These are phyloP conservation scores for Candida sanyaensis DNA, from an alignment of 1,139 yeast genomes.

Conservation along the genomic window DNA sequence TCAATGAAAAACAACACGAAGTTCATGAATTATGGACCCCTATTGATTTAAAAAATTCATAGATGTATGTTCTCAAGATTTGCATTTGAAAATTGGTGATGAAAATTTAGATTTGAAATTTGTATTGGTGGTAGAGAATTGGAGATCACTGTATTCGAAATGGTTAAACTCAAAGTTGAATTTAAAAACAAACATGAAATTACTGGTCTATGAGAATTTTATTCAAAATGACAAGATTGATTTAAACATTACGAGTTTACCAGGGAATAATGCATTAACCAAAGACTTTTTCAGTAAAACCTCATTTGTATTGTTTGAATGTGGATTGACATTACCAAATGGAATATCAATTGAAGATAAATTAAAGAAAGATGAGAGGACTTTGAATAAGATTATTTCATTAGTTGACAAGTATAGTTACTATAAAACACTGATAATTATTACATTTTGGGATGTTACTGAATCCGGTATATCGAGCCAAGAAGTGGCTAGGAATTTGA, in stretches of 20 bases:
- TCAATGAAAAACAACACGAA: conserved; percentile 31
- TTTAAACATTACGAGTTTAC: conserved; percentile 38
- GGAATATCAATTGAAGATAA: conserved; percentile 24
- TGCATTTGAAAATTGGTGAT: conserved; percentile 23
- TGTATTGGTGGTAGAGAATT: conserved; percentile 46
- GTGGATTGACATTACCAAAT: conserved; percentile 32
- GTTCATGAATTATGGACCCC: conserved; percentile 45
- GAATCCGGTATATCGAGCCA: conserved; percentile 19
- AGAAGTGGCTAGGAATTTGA: conserved; percentile 21
- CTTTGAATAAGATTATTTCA: conserved; percentile 39
- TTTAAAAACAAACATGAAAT: conserved; percentile 29
- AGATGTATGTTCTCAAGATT: conserved; percentile 22
- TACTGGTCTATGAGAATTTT: conserved; percentile 27
- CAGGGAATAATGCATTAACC: conserved; percentile 34
- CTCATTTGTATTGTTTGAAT: conserved; percentile 46
- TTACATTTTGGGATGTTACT: conserved; percentile 41
- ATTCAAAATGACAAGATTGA: conserved; percentile 24
- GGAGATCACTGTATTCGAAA: conserved; percentile 41
- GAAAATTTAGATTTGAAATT: conserved; percentile 27
- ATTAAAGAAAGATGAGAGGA: conserved; percentile 34
- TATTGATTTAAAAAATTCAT: conserved; percentile 30
- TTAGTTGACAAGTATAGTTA: conserved; percentile 37
- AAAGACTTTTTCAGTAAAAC: conserved; percentile 38
- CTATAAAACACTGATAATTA: conserved; percentile 37
- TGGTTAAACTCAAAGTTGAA: conserved; percentile 48